Evolutionary conservation across 345 rosid species (phyloP).

Genomic region (Euphorbia pulcherrima): DNA sequence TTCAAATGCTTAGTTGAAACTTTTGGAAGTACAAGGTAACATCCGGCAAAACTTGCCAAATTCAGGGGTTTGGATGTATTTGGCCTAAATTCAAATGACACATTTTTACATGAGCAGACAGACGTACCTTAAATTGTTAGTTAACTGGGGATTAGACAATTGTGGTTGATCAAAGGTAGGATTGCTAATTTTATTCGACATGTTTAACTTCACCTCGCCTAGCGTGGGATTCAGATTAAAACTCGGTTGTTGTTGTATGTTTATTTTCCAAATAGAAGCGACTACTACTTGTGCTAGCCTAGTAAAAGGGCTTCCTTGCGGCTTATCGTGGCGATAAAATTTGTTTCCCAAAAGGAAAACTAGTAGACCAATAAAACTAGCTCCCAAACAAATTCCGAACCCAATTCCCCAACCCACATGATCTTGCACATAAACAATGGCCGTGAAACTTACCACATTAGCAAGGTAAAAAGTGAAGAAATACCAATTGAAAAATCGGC

Average conservation of each 20-base stretch:
- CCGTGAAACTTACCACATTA: constrained; percentile 23
- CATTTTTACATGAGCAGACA: too few species aligned
- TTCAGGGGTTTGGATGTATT: too few species aligned
- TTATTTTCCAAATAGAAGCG: not conserved
- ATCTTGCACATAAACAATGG: constrained; percentile 40
- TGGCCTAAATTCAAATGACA: too few species aligned
- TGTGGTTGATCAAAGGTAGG: too few species aligned
- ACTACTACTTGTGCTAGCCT: not conserved
- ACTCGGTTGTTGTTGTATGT: too few species aligned
- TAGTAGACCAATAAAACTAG: constrained; percentile 30
- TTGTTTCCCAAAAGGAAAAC: constrained; percentile 38
- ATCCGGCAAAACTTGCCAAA: too few species aligned
- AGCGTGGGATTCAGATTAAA: too few species aligned
- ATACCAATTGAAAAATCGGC: constrained; percentile 50
- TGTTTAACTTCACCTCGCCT: too few species aligned
- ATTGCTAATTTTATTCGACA: not conserved
- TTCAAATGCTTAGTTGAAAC: too few species aligned
- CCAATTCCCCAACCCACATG: constrained; percentile 53
- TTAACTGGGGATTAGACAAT: not conserved
- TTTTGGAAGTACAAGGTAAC: too few species aligned
- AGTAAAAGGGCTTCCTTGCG: not conserved
- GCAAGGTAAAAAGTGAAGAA: constrained; percentile 28
- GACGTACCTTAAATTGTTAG: not conserved
- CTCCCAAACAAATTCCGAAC: constrained; percentile 34
- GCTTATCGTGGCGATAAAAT: constrained; percentile 22